Percentiles rank a stretch among this genome's conserved stretches.
phyloP scores from a whole-genome alignment of 768 basidiomycete species.

The Rhizopogon vinicolor region DNA sequence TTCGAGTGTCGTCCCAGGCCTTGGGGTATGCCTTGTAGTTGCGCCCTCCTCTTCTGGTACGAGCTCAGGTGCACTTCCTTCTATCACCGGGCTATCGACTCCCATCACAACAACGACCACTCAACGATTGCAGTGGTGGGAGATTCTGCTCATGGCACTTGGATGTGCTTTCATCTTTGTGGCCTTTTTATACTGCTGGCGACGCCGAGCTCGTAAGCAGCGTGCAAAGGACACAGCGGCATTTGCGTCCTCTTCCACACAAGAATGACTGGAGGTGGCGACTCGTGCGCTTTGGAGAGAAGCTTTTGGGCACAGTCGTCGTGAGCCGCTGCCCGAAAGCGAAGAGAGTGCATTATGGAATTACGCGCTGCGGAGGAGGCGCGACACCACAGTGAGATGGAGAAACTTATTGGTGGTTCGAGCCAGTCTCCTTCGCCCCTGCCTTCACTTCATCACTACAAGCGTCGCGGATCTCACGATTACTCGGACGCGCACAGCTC shows the following conservation, averaged over 20 bases:
- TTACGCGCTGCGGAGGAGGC: slow-evolving; percentile 48
- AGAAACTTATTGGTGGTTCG: slow-evolving; percentile 37
- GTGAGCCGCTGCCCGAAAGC: slow-evolving; percentile 21
- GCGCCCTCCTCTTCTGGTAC: slow-evolving; percentile 41
- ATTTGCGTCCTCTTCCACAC: slow-evolving; percentile 54
- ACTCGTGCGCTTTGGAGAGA: slow-evolving; percentile 52
- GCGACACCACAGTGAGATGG: slow-evolving; percentile 42
- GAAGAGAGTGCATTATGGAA: slow-evolving; percentile 49
- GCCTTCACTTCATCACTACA: slow-evolving; percentile 19
- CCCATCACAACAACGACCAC: slow-evolving; percentile 36
- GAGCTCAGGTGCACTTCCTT: slow-evolving; percentile 39
- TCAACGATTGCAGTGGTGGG: slow-evolving; percentile 66
- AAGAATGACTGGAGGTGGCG: slow-evolving; percentile 50
- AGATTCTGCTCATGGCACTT: slow-evolving; percentile 79
- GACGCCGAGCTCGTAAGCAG: slow-evolving; percentile 63
- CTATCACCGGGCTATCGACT: slow-evolving; percentile 52
- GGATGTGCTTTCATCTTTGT: slow-evolving; percentile 79
- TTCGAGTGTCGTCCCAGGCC: too few relatives aligned
- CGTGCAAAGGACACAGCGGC: slow-evolving; percentile 61
- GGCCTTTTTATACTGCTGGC: slow-evolving; percentile 61
- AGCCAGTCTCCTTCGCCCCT: too few relatives aligned
- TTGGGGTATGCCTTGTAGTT: too few relatives aligned
- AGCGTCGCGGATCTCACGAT: slow-evolving; percentile 17
- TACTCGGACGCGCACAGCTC: slow-evolving; percentile 19
- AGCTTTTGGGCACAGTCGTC: slow-evolving; percentile 47